Evolutionary conservation across 805 yeast species (phyloP).

Genomic region (Myxozyma geophila): DNA sequence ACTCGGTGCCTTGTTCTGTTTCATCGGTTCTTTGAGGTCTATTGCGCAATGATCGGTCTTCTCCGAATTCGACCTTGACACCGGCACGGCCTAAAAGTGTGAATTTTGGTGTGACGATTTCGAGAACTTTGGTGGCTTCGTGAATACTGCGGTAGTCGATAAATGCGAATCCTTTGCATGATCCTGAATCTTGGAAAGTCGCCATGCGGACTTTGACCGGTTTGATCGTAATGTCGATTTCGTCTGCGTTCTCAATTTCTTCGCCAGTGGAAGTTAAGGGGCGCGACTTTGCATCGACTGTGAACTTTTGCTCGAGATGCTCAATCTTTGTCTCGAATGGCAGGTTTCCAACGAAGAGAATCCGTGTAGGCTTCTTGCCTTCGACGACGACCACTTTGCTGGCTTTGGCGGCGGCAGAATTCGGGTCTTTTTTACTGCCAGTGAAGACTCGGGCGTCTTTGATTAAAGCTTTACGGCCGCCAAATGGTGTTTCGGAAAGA

Average conservation of each 20-base stretch:
- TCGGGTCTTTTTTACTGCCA: constrained; percentile 63
- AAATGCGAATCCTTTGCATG: constrained; percentile 96
- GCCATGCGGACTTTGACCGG: constrained; percentile 88
- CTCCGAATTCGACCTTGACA: constrained; percentile 84
- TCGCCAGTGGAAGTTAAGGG: constrained; percentile 2
- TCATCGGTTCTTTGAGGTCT: constrained; percentile 2
- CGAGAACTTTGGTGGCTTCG: constrained; percentile 82
- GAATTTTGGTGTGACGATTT: constrained; percentile 67
- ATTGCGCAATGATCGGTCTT: constrained; percentile 68
- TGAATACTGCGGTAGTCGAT: constrained; percentile 80
- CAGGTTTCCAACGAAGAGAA: constrained; percentile 88
- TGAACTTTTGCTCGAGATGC: constrained; percentile 75
- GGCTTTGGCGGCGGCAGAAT: constrained; percentile 44
- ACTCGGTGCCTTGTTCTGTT: not conserved
- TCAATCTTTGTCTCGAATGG: constrained; percentile 91
- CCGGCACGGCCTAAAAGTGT: constrained; percentile 68
- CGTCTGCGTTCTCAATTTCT: constrained; percentile 60
- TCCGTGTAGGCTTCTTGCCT: constrained; percentile 73
- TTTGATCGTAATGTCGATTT: constrained; percentile 80
- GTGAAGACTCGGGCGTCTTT: constrained; percentile 80
- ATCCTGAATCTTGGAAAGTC: constrained; percentile 94
- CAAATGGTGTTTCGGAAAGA: constrained; percentile 71
- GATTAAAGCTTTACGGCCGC: constrained; percentile 84
- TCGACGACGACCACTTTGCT: constrained; percentile 55
- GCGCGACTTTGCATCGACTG: constrained; percentile 85